Base-by-base conservation (phyloP, 139 green algal species). In the Picochlorum costavermella region DNA sequence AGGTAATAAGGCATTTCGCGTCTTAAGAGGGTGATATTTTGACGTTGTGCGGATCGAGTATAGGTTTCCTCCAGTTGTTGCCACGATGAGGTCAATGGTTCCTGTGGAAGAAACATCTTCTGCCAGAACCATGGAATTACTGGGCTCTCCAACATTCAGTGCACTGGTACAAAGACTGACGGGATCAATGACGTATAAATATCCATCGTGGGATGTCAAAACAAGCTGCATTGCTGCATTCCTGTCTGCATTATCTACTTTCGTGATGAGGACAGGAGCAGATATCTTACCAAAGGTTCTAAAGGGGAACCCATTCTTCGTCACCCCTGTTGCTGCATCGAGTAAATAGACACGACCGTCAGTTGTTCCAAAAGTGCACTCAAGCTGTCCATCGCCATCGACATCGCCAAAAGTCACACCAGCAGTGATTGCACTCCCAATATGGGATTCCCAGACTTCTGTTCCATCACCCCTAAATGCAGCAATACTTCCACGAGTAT, bases 381-480 rank as follows among this genome's bases (percentile, higher is more conserved):
- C 90, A 29, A 95, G 70, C 36, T 79, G 56, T 2, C 90, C 90
- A 67, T 96, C 89, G 3, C 79, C 86, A 26, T 95, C 78, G 14
- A 95, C 69, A 68, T 96, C 90, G 0, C 77, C 89, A 17, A 87
- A 73, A 2, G 76, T 81, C 0, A 72, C 77, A 6, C 63, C 75
- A 50, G 29, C 49, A 40, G 25, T 48, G 36, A 30, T 3, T 30
- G 14, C 28, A 30, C 64, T 46, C 56, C 64, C 64, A 36, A 97
- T 50, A 77, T 98, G 87, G 2, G 79, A 75, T 74, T 96, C 90
- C 94, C 94, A 99, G 50, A 98, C 30, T 79, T 96, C 86, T 51
- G 84, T 81, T 40, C 81, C 90, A 25, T 71, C 61, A 28, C 43
- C 56, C 5, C 69, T 68, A 43, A 97, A 95, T 14, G 79, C 80